Conservation (phyloP, 768 basidiomycete species). For the Hericium erinaceus region DNA sequence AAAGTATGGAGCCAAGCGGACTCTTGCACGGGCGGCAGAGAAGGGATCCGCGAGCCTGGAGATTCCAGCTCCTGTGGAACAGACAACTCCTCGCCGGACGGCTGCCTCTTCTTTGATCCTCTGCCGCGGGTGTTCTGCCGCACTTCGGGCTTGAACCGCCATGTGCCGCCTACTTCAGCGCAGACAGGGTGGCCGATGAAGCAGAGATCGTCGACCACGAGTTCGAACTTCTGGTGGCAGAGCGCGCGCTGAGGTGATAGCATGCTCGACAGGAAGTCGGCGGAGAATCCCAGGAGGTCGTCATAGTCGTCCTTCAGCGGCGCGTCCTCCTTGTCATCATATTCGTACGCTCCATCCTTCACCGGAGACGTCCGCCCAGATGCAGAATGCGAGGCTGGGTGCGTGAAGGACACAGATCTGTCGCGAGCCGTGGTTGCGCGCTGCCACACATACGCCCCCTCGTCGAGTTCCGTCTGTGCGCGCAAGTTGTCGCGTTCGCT, state of each 20-base stretch:
- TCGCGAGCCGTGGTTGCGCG: constrained; percentile 40
- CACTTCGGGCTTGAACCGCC: constrained; percentile 63
- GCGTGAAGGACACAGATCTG: constrained; percentile 43
- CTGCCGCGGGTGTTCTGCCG: constrained; percentile 46
- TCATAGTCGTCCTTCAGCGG: constrained; percentile 43
- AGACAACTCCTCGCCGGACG: constrained; percentile 16
- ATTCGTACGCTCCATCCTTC: constrained; percentile 30
- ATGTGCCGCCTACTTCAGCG: constrained; percentile 58
- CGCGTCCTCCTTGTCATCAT: constrained; percentile 19
- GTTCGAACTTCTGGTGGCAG: constrained; percentile 92
- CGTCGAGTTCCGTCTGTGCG: constrained; percentile 15
- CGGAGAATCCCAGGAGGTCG: constrained; percentile 67
- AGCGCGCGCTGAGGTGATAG: constrained; percentile 70
- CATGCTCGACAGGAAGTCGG: constrained; percentile 72
- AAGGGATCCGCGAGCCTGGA: not conserved
- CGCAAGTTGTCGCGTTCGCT: constrained; percentile 16
- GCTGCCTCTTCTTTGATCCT: constrained; percentile 38
- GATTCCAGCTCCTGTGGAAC: constrained; percentile 26
- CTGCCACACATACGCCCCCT: constrained; percentile 56
- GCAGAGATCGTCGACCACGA: constrained; percentile 82
- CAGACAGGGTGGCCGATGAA: constrained; percentile 95
- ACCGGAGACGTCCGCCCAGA: constrained; percentile 46
- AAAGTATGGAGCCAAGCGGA: constrained; percentile 63
- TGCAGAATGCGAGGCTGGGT: constrained; percentile 32
- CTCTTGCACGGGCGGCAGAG: constrained; percentile 7